Percentiles rank a stretch among this genome's conserved stretches.
Evolutionary conservation across 305 asterid species (phyloP).

Genomic region (Fraxinus xanthoxyloides): DNA sequence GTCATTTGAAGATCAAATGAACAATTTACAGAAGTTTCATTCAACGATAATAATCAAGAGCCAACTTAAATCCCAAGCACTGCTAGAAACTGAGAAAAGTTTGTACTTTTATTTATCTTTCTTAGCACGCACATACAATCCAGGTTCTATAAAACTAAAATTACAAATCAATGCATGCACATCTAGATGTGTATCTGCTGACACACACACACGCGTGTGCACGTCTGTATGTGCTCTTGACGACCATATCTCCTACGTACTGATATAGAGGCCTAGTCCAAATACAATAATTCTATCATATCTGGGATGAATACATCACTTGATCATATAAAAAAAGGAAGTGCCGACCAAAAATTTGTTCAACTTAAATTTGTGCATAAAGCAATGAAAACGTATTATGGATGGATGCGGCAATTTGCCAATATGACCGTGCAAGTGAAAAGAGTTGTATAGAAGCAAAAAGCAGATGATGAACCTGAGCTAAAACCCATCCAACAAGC

Average conservation of each 20-base stretch:
- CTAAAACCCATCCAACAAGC: slow-evolving; percentile 98
- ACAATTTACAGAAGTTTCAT: neutral
- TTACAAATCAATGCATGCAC: neutral
- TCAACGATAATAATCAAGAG: slow-evolving; percentile 8
- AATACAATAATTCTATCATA: neutral
- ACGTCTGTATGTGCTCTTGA: neutral
- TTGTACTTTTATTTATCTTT: neutral
- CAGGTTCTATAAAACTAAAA: neutral
- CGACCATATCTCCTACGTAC: neutral
- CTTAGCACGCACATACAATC: slow-evolving; percentile 7
- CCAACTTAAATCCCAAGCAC: slow-evolving; percentile 22
- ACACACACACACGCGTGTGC: neutral
- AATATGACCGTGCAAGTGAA: slow-evolving; percentile 7
- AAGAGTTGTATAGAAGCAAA: slow-evolving; percentile 5
- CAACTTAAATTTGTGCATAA: neutral
- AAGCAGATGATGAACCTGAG: slow-evolving; percentile 64
- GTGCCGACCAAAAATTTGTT: neutral
- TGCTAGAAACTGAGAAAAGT: neutral
- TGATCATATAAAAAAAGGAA: neutral
- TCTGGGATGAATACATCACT: neutral
- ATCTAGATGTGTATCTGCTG: neutral
- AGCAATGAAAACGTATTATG: neutral
- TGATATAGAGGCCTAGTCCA: neutral
- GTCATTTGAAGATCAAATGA: slow-evolving; percentile 24
- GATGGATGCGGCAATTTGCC: neutral